Base-by-base conservation (phyloP, 371 early-diverging fungal species). In the Mortierella sp. region DNA sequence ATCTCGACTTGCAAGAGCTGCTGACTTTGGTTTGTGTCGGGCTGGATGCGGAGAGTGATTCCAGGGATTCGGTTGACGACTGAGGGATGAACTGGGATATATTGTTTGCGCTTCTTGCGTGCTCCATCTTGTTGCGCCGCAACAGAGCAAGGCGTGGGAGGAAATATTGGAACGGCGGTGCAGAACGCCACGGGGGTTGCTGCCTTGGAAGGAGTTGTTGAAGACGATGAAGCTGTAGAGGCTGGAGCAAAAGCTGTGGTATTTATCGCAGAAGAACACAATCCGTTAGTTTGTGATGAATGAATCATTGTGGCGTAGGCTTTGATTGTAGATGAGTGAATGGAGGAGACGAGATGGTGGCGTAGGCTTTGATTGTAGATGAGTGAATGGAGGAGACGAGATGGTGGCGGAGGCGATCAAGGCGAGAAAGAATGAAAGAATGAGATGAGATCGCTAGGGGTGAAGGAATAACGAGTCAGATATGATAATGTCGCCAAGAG, bases 101-200 rank as follows among this genome's bases (percentile, higher is more conserved):
- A 60, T 48, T 76, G 76, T 42, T 76, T 76, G 21, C 76, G 64
- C 53, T 76, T 76, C 39, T 70, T 76, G 48, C 67, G 67, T 23
- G 55, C 23, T 12, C 49, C 34, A 6, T 50, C 47, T 19, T 43
- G 55, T 39, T 54, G 68, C 32, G 46, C 28, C 5, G n/a, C 42
- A 2, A 50, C 42, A 23, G 12, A 26, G 4, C 23, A n/a, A 34
- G 37, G 37, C 14, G 53, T 32, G 2, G 47, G 6, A 14, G 47
- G 23, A 52, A 58, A 47, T 9, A 50, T 27, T 1, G 49, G 42
- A 11, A 39, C 4, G 7, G 58, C 39, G 28, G 39, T 37, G 21
- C 39, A 21, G 21, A 60, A 7, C 12, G 46, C 50, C 49, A n/a
- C 15, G 49, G 14, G 39, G 34, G 34, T 41, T 26, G 7, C 17